Evolutionary conservation across 2,329 filamentous ascomycete species (phyloP), one percentile per base, ranked within the genome.

Genomic region (Cryphonectria radicalis): DNA sequence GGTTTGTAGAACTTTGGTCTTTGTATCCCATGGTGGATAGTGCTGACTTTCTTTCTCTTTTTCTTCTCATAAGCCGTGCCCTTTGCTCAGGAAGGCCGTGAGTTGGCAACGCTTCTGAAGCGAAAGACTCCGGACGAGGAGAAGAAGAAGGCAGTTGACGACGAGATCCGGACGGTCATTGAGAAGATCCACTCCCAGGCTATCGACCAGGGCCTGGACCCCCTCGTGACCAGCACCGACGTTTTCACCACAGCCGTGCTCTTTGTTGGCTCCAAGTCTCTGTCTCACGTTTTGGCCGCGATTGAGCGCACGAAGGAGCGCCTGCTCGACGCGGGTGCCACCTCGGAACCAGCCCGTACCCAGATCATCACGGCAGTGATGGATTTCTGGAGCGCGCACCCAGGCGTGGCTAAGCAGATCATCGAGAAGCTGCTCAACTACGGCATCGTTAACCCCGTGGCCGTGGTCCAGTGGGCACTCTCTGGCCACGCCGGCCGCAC

Each of bases 391-490:
- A 88, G 89, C 63, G 91, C 95, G 43, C 95, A 99, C 77, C 94
- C 95, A 0, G 96, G 96, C 72, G 91, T 97, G 60, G 96, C 94
- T 3, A 89, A 98, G 75, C 93, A 93, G 76, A 97, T 99, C 76
- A 88, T 98, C 71, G 95, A 98, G 84, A 98, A 98, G 82, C 88
- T 99, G 6, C 91, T 99, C 76, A 99, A 98, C 83, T 99, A 98
- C 83, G 95, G 93, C 19, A 97, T 99, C 76, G 87, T 99, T 50
- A 94, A 92, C 11, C 96, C 96, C 0, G 85, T 90, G 70, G 91
- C 91, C 22, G 94, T 99, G 40, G 88, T 98, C 64, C 91, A 97
- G 77, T 99, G 96, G 96, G 93, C 93, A 0, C 86, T 99, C 17
- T 86, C 90, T 64, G 79, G 81, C 25, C 81, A 93, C 73, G 85